phyloP scores from a whole-genome alignment of 331 rosid genomes.

The Saraca asoca region DNA sequence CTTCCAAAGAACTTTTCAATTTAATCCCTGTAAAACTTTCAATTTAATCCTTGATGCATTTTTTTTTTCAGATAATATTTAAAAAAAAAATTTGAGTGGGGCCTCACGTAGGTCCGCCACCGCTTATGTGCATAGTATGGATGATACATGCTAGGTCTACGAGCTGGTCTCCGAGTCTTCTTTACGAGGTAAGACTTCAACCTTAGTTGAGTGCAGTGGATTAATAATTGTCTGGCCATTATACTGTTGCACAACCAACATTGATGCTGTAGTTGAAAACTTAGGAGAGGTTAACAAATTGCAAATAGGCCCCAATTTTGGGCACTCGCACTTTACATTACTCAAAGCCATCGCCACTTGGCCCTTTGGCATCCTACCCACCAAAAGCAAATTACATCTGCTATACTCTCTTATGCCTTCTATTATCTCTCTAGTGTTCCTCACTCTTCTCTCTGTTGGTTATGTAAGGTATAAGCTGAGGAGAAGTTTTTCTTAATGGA shows the following conservation, averaged over 20 bases:
- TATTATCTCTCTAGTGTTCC: constrained; percentile 32
- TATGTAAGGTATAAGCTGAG: too few species aligned
- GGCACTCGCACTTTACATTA: constrained; percentile 42
- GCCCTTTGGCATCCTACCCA: constrained; percentile 53
- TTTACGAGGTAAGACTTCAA: constrained; percentile 26
- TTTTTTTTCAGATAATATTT: too few species aligned
- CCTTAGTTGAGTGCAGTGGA: constrained; percentile 11
- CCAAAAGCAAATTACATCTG: constrained; percentile 52
- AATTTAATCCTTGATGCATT: too few species aligned
- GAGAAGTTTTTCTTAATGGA: too few species aligned
- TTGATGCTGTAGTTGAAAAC: constrained; percentile 47
- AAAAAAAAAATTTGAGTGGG: too few species aligned
- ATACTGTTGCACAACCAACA: constrained; percentile 62
- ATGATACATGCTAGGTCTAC: neutral
- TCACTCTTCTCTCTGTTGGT: constrained; percentile 43
- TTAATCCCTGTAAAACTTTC: too few species aligned
- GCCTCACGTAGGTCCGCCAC: too few species aligned
- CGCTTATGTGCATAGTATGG: too few species aligned
- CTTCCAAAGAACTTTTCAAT: too few species aligned
- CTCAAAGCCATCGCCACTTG: constrained; percentile 38
- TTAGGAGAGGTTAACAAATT: constrained; percentile 46
- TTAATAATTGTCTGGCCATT: constrained; percentile 10
- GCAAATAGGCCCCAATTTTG: constrained; percentile 62
- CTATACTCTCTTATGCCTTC: constrained; percentile 37
- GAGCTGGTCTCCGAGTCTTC: constrained; percentile 28